Evolutionary conservation across 2,329 filamentous ascomycete species (phyloP).

Genomic region (Monascus ruber): DNA sequence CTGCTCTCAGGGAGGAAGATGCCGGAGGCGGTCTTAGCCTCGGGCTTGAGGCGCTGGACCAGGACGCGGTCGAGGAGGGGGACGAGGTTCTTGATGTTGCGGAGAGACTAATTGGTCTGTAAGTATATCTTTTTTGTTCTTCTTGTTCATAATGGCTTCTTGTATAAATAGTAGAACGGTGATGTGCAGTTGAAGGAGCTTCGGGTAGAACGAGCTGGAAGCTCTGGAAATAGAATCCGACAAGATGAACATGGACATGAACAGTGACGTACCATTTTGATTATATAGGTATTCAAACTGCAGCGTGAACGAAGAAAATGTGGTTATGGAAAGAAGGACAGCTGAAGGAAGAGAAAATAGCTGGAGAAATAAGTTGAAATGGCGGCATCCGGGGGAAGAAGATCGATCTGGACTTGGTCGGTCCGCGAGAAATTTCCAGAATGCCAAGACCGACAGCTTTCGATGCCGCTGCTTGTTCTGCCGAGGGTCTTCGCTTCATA

Average conservation of each 20-base stretch:
- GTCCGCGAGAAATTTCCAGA: slow-evolving; percentile 33
- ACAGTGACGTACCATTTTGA: slow-evolving; percentile 15
- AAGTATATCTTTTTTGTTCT: not conserved
- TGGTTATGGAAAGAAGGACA: slow-evolving; percentile 2
- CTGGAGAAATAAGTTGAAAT: slow-evolving; percentile 15
- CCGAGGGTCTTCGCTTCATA: slow-evolving; percentile 14
- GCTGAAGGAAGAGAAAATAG: slow-evolving; percentile 15
- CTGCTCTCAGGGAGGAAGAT: slow-evolving; percentile 96
- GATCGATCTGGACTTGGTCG: slow-evolving; percentile 18
- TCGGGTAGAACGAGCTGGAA: slow-evolving; percentile 2
- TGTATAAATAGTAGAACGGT: too few relatives aligned
- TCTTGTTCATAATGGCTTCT: too few relatives aligned
- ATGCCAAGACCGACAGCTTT: slow-evolving; percentile 25
- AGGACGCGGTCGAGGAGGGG: slow-evolving; percentile 97
- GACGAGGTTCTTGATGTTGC: slow-evolving; percentile 87
- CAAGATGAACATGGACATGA: not conserved
- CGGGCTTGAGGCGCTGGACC: slow-evolving; percentile 94
- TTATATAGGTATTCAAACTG: not conserved
- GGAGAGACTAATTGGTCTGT: slow-evolving; percentile 49
- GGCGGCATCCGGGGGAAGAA: slow-evolving; percentile 18
- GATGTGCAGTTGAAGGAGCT: too few relatives aligned
- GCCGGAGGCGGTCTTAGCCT: slow-evolving; percentile 88
- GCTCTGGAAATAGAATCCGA: not conserved
- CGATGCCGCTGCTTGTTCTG: slow-evolving; percentile 13
- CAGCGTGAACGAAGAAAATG: too few relatives aligned